Base-by-base conservation (phyloP, 441 rosid genomes). In the Lepidium campestre region DNA sequence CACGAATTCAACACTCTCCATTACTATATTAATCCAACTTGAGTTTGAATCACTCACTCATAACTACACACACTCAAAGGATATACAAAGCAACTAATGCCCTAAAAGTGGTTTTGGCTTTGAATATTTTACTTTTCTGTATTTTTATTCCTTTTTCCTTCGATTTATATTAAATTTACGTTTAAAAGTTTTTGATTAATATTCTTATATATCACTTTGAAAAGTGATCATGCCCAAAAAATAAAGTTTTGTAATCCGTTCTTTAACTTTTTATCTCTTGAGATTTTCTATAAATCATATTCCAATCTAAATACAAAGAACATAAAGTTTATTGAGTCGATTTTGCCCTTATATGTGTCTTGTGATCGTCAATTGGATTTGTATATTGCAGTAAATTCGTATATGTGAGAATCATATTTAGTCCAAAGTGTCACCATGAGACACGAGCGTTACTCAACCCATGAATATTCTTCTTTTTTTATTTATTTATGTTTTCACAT, bases 361-460 rank as follows among this genome's bases (percentile, higher is more conserved):
- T 42, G 15, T 42, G 15, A 22, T 23, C 20, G 35, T 68, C 19
- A 44, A 34, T 34, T 12, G 9, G 22, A 41, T 60, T 37, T 57
- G 56, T 67, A 29, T 46, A 25, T 12, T 41, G 23, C 32, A 20
- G 62, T 59, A 42, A 40, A n/a, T 7, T 50, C 3, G n/a, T 35
- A 15, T 15, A 22, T 1, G 27, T 25, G 15, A 14, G 48, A 39
- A 61, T 61, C 55, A 2, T 47, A n/a, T 53, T 61, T 45, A 54
- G 57, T 25, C 56, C 36, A 5, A 69, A 68, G 73, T 41, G n/a
- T 36, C 67, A 31, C 60, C 36, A 61, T 11, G 18, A 32, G 61
- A 60, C 74, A 52, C 67, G 68, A 61, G 17, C 4, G 22, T 61
- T 15, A 53, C 68, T 34, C 36, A 70, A 62, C 57, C 57, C 69